Base-by-base conservation (phyloP, 306 rosid species). In the Dryas alaskensis region DNA sequence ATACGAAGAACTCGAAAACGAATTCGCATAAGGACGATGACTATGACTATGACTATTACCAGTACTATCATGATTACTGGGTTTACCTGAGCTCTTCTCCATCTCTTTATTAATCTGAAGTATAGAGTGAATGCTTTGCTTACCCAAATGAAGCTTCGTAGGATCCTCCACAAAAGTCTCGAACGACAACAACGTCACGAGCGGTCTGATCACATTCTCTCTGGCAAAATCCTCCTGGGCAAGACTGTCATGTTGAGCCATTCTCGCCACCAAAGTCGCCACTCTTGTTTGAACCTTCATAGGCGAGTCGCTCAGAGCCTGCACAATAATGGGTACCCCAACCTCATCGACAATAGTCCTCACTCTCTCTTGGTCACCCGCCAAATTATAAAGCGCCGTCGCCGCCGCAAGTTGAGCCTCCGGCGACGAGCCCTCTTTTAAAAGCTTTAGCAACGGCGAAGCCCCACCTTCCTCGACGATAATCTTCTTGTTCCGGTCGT, bases 161-260 rank as follows among this genome's bases (percentile, higher is more conserved):
- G 51, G 73, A 52, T 85, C 92, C 58, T 88, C 92, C 48, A 69
- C 76, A 45, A 81, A 76, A 3, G 78, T 82, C 73, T 89, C 95
- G 8, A 87, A 85, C 0, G 91, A 88, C 69, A 90, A 70, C 22
- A 88, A 62, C 4, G 82, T 78, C 68, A 78, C 82, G 14, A 72
- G 45, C 4, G 82, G 97, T 65, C 93, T 91, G 22, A 91, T 85
- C 14, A 77, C 90, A 17, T 91, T 85, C 85, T 84, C 93, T 75
- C 93, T 76, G 0, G 97, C 93, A 16, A 91, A 88, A 69, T 84
- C 87, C 75, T 88, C 97, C 60, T 87, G 93, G 0, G 92, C 90
- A 55, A 37, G 64, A 27, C 84, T 81, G 70, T 91, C 92, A 37
- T 88, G 74, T 77, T 81, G 77, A 6, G 92, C 93, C 97, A 91